Conservation (phyloP, 441 rosid species). For the Pelargonium australe region DNA sequence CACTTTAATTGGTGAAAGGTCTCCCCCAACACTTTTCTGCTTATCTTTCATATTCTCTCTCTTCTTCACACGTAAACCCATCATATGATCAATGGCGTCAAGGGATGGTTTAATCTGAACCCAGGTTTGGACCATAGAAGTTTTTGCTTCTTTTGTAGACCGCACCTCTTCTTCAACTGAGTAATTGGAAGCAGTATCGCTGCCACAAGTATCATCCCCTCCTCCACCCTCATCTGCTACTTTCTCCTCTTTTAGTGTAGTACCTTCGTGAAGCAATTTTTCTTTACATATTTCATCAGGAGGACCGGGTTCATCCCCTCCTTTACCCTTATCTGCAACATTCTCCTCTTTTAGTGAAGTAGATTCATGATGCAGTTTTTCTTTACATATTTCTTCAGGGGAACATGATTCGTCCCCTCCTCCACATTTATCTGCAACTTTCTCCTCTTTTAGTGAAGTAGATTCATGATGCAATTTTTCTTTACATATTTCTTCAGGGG, state of each 20-base stretch:
- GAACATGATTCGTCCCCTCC: too few relatives aligned
- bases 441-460: constrained; percentile 21
- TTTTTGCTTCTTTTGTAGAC: constrained; percentile 35
- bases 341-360: too few relatives aligned
- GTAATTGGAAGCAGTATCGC: constrained; percentile 29
- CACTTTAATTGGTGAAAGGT: constrained; percentile 29
- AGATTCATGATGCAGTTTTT: too few relatives aligned
- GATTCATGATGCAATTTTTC: constrained; percentile 29
- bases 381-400: too few relatives aligned
- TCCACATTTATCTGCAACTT: constrained; percentile 23
- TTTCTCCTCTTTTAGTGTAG: constrained; percentile 8
- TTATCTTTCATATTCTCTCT: constrained; percentile 25
- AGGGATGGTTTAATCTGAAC: constrained; percentile 44
- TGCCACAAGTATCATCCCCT: constrained; percentile 34
- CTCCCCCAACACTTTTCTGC: constrained; percentile 19
- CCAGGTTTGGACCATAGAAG: constrained; percentile 36
- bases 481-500: constrained; percentile 20
- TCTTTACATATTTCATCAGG: constrained; percentile 26
- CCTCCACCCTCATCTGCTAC: constrained; percentile 12
- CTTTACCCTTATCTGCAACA: too few relatives aligned
- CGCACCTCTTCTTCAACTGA: constrained; percentile 25
- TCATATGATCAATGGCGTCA: constrained; percentile 42
- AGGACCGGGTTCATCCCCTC: constrained; percentile 22
- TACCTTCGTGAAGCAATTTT: constrained; percentile 4
- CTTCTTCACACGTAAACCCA: constrained; percentile 49